Base-by-base conservation (phyloP, 768 basidiomycete species). In the Mycena olivaceomarginata region DNA sequence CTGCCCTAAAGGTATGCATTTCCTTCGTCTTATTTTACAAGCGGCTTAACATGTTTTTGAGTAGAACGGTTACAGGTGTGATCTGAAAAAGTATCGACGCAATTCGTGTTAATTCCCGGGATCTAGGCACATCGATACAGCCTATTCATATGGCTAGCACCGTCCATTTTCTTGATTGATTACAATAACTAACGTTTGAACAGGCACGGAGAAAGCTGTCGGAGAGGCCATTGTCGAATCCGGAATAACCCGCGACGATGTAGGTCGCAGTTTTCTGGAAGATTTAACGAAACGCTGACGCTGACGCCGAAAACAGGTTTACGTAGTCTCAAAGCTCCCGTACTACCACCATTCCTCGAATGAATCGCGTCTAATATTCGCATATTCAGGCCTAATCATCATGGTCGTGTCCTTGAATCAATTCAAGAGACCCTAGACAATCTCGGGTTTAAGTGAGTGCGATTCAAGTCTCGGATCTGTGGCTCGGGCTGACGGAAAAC, bases 251-350 rank as follows among this genome's bases (percentile, higher is more conserved):
- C 85, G 87, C 25, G 83, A 83, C 22, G 82, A 86, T 45, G 31
- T 31, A 31, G 3, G 31, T 31, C 31, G 31, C 31, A 31, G 31
- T 31, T 31, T 31, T 31, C 31, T 31, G 31, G 3, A 31, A 31
- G 31, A 31, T 31, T 31, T 31, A 31, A 31, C 31, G 31, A 31
- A 31, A 31, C 31, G 31, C 31, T 31, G 31, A 31, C 31, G 31
- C 31, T 31, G 31, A 31, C 31, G 31, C 31, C 31, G 31, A 31
- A 31, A 31, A 31, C 31, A 31, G 31, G 78, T 89, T 60, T 89
- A 87, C 79, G 80, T 89, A 20, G 85, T 86, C n/a, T 88, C 89
- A 7, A 90, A 90, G 72, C 81, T 89, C 67, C 79, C 82, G 85
- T 86, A 59, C 39, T 11, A 77, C 66, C 18, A 6, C 45, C 20